Base-by-base conservation (phyloP, 1,284 basidiomycete species). In the Ganoderma resinaceum region DNA sequence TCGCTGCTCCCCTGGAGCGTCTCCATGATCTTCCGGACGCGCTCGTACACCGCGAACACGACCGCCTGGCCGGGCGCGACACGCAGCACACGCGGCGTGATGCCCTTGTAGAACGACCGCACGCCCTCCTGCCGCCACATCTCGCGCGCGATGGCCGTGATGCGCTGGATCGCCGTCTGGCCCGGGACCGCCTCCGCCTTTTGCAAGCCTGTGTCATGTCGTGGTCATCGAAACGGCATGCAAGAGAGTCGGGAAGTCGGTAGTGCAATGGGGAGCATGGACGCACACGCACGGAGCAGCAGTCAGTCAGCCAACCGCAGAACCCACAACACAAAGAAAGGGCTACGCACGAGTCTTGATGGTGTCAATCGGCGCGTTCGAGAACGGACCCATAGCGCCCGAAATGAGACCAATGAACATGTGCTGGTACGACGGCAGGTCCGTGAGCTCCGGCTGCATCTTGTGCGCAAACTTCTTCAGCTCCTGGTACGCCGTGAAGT, bases 401-500 rank as follows among this genome's bases (percentile, higher is more conserved):
- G 95, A 98, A 75, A 99, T 91, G 67, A 99, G 85, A 67, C 97
- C 97, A 69, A 99, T 95, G 43, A 93, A 71, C 89, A 97, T 96
- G 73, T 97, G 96, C 79, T 98, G 96, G 82, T 95, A 98, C 53
- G 94, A 95, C 1, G 97, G 98, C 65, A 99, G 86, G 53, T 92
- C 89, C 12, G 80, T 81, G 53, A 89, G 75, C 52, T 92, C 87
- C 16, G 96, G 96, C 80, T 99, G 97, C 74, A 87, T 82, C 67
- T 82, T 82, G 70, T 93, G 87, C 37, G 94, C 93, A 66, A 91
- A 76, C 78, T 92, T 93, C 86, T 99, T 99, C 76, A 99, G 85
- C 80, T 99, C 95, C 81, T 98, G 97, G 84, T 99, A 99, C 49
- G 95, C 96, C 6, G 97, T 99, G 77, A 99, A 99, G 82, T 99